Base-by-base conservation (phyloP, 2,329 filamentous ascomycete species). In the Albifimbria verrucaria region DNA sequence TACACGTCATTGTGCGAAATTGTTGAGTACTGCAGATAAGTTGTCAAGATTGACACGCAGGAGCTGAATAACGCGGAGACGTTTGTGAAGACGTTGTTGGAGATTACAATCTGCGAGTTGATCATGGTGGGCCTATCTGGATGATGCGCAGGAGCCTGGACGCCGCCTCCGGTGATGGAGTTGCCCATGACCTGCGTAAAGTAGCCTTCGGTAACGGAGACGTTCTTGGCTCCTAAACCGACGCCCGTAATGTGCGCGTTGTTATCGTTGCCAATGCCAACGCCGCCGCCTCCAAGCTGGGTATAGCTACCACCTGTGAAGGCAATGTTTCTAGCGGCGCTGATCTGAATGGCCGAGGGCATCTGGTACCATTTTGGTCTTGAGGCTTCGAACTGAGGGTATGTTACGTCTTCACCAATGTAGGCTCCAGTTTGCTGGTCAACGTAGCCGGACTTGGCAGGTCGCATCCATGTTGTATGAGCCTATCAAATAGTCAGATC, bases 71-170 rank as follows among this genome's bases (percentile, higher is more conserved):
- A 20, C 22, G 26, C 26, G 4, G 48, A 22, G 20, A 20, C 21
- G 28, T 49, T 49, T 25, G 17, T 21, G 28, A 49, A 49, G 26
- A 49, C n/a, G 48, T 49, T 49, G 12, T 49, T 32, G n/a, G 25
- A 21, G 25, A 49, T 41, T 6, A 32, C 22, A 22, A 49, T 36
- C 25, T 41, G n/a, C 48, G 26, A 11, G 28, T 49, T 49, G 48
- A 49, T 39, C 48, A 49, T 49, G 28, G 21, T 26, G 5, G 48
- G 9, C n/a, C 41, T 32, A 9, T 26, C 39, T 6, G 48, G 48
- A 24, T 49, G 48, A 20, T 49, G 48, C 6, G 26, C 48, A 12
- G 32, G 12, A 32, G 28, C 26, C 26, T 41, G 26, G 15, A 49
- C 23, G 20, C 48, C 48, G n/a, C 48, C 48, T 11, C 21, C 48